phyloP scores from a whole-genome alignment of 176 grass and related monocot genomes.

The Luzula sylvatica region DNA sequence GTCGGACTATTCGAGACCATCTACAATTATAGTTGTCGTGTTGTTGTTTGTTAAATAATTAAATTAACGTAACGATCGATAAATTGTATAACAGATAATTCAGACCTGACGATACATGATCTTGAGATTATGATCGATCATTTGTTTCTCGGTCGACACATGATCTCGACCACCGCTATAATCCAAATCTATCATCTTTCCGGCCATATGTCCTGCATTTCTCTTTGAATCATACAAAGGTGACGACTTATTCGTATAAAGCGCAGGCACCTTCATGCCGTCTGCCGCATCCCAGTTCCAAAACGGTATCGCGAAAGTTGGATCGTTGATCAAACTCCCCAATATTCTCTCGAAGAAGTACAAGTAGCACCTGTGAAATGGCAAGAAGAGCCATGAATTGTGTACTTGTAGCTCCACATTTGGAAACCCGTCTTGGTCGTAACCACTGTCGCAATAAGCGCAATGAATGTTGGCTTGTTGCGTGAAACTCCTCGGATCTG shows the following conservation, averaged over 20 bases:
- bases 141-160: neutral
- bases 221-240: conserved; percentile 26
- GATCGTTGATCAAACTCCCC: conserved; percentile 47
- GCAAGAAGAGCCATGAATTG: conserved; percentile 43
- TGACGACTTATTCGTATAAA: conserved; percentile 24
- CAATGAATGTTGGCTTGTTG: conserved; percentile 39
- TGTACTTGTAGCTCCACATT: conserved; percentile 41
- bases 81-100: neutral
- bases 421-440: conserved; percentile 23
- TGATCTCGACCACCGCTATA: conserved; percentile 8
- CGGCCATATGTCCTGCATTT: conserved; percentile 15
- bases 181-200: conserved; percentile 24
- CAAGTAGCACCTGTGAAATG: conserved; percentile 43
- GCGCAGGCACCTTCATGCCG: conserved; percentile 31
- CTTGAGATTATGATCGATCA: conserved; percentile 32
- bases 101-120: conserved; percentile 41
- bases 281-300: conserved; percentile 40
- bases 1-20: conserved; percentile 23
- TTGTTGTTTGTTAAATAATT: neutral
- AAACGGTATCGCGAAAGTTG: conserved; percentile 30
- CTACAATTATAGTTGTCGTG: conserved; percentile 7
- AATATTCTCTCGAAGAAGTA: conserved; percentile 48
- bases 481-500: conserved; percentile 18
- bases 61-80: too few relatives aligned
- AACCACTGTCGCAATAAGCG: conserved; percentile 33